Evolutionary conservation across 805 yeast genomes (phyloP).

Genomic region (Sugiyamaella marilandica): DNA sequence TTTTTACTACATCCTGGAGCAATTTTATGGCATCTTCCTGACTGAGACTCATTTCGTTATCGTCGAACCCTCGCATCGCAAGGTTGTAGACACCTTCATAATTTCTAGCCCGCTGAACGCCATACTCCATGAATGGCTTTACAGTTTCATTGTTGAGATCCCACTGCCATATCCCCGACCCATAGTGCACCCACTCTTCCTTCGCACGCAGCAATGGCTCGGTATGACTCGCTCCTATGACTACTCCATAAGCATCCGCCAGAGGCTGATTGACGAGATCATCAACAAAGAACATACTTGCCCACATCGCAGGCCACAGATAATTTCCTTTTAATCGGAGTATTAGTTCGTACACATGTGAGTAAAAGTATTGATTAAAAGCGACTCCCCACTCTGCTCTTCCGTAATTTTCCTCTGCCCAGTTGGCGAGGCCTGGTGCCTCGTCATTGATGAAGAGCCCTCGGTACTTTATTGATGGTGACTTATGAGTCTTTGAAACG

Average conservation of each 20-base stretch:
- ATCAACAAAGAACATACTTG: conserved; percentile 16
- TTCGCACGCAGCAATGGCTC: conserved; percentile 19
- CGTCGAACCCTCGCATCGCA: conserved; percentile 20
- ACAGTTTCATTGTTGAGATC: conserved; percentile 10
- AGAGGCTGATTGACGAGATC: conserved; percentile 11
- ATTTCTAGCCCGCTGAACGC: conserved; percentile 12
- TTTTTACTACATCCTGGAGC: conserved; percentile 9
- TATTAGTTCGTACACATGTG: conserved; percentile 15
- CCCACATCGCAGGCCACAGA: conserved; percentile 21
- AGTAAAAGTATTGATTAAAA: conserved; percentile 13
- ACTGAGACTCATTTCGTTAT: conserved; percentile 14
- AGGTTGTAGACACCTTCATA: conserved; percentile 17
- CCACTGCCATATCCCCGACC: conserved; percentile 19
- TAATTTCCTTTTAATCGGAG: conserved; percentile 15
- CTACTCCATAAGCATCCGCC: conserved; percentile 20
- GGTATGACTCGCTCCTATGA: conserved; percentile 18
- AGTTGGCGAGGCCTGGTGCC: conserved; percentile 15
- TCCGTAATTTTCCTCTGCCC: conserved; percentile 14
- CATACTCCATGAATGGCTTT: conserved; percentile 13
- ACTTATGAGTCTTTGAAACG: conserved; percentile 3
- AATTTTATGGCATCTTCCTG: conserved; percentile 15
- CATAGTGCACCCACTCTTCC: conserved; percentile 18
- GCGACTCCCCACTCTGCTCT: conserved; percentile 9
- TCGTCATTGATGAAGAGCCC: conserved; percentile 19
- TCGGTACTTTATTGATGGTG: conserved; percentile 17